Percentiles rank a stretch among this genome's conserved stretches.
These are phyloP conservation scores for Cyclotella baltica DNA, from an alignment of 108 stramenopile genomes.

Conservation along the genomic window DNA sequence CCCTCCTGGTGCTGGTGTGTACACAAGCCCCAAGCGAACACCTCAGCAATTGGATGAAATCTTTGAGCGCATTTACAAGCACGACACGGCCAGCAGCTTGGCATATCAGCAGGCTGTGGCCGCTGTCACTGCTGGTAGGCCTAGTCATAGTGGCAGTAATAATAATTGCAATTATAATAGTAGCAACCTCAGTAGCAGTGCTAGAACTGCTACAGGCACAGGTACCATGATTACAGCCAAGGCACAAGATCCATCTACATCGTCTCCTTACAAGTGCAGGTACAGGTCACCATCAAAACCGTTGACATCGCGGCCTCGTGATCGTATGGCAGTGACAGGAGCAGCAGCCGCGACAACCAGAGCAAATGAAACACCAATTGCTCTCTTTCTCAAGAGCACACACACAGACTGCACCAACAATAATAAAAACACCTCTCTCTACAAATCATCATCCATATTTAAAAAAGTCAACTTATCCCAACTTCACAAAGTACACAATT, in stretches of 20 bases:
- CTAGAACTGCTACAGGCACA: too few relatives aligned
- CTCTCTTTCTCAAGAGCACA: background rate
- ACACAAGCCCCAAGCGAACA: background rate
- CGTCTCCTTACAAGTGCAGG: too few relatives aligned
- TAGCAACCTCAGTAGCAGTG: background rate
- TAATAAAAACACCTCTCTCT: background rate
- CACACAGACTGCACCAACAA: background rate
- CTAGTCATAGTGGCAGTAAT: background rate
- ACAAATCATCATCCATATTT: too few relatives aligned
- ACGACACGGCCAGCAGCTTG: background rate
- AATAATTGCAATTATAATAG: background rate
- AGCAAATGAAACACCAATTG: background rate
- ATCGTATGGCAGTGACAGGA: too few relatives aligned
- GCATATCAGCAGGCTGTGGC: background rate
- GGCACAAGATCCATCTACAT: too few relatives aligned
- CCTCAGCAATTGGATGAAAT: background rate
- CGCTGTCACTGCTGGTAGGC: too few relatives aligned
- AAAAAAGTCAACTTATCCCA: background rate
- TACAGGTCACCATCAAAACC: background rate
- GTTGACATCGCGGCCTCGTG: too few relatives aligned
- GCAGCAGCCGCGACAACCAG: background rate
- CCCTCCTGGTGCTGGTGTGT: background rate
- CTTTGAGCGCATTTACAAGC: background rate
- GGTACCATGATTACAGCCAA: too few relatives aligned
- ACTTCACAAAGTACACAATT: background rate